phyloP scores from a whole-genome alignment of 768 basidiomycete genomes.

The Aureoboletus auriporus region DNA sequence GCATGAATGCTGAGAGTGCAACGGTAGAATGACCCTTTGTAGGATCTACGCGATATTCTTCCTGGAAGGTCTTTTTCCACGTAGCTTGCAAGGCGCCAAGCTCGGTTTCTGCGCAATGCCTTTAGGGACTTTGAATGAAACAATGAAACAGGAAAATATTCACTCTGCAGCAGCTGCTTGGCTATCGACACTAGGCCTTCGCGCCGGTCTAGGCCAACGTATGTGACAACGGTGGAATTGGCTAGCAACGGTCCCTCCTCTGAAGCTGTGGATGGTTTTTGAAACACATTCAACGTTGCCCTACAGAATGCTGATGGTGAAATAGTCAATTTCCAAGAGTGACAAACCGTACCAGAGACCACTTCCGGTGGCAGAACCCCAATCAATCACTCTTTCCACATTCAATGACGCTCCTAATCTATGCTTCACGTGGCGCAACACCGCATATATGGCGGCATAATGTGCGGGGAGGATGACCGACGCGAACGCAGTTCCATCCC shows the following conservation, averaged over 20 bases:
- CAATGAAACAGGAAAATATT: conserved; percentile 10
- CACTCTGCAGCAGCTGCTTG: conserved; percentile 58
- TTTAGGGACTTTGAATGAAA: conserved; percentile 10
- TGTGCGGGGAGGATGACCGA: conserved; percentile 83
- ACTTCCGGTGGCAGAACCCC: conserved; percentile 80
- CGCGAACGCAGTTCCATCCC: conserved; percentile 82
- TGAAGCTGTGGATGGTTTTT: conserved; percentile 28
- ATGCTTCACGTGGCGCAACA: conserved; percentile 61
- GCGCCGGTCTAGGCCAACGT: conserved; percentile 76
- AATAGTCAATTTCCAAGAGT: not conserved
- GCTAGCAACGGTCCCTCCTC: conserved; percentile 36
- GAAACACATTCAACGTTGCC: conserved; percentile 68
- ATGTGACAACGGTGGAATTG: conserved; percentile 53
- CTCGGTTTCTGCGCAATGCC: conserved; percentile 40
- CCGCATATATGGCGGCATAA: conserved; percentile 76
- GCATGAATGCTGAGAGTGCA: conserved; percentile 81
- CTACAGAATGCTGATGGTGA: conserved; percentile 33
- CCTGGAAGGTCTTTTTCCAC: conserved; percentile 58
- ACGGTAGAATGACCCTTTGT: conserved; percentile 49
- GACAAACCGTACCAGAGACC: conserved; percentile 65
- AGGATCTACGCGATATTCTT: conserved; percentile 39
- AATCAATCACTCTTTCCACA: conserved; percentile 67
- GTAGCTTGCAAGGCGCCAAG: conserved; percentile 40
- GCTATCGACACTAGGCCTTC: conserved; percentile 66
- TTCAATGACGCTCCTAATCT: conserved; percentile 62